These are phyloP conservation scores for Themeda triandra DNA, from an alignment of 176 grass and related monocot genomes.

Conservation along the genomic window DNA sequence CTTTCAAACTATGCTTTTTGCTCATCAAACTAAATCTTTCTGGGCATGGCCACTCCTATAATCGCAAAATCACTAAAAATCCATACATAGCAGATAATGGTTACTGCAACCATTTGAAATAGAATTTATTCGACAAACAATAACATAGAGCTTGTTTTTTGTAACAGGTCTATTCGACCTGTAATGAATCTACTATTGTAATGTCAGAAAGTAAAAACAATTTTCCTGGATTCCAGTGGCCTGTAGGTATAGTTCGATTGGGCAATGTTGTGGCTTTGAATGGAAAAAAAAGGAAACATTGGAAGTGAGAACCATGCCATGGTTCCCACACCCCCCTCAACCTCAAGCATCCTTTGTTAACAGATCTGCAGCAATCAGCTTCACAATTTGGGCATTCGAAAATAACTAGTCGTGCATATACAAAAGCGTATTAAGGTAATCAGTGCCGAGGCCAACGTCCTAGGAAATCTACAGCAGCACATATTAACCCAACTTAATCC, in stretches of 20 bases:
- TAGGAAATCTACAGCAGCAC: neutral
- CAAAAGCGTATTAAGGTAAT: neutral
- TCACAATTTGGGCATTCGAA: neutral
- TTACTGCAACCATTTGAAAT: neutral
- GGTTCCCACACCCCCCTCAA: neutral
- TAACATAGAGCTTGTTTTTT: neutral
- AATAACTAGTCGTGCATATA: neutral
- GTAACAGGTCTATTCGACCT: neutral
- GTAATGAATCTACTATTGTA: neutral
- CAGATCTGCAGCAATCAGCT: neutral
- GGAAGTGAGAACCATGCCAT: neutral
- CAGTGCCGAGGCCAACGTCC: neutral
- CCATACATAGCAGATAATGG: neutral
- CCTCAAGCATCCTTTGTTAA: neutral
- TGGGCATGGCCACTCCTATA: neutral
- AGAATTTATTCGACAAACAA: neutral
- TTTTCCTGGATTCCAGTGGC: neutral
- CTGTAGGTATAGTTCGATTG: neutral
- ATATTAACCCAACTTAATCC: neutral
- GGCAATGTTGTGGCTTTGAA: neutral
- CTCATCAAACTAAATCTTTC: neutral
- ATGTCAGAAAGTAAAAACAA: neutral
- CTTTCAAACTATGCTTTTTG: neutral
- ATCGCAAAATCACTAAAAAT: neutral
- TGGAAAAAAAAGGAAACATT: neutral